Evolutionary conservation across 805 yeast genomes (phyloP).

Genomic region (Myxozyma nipponensis): DNA sequence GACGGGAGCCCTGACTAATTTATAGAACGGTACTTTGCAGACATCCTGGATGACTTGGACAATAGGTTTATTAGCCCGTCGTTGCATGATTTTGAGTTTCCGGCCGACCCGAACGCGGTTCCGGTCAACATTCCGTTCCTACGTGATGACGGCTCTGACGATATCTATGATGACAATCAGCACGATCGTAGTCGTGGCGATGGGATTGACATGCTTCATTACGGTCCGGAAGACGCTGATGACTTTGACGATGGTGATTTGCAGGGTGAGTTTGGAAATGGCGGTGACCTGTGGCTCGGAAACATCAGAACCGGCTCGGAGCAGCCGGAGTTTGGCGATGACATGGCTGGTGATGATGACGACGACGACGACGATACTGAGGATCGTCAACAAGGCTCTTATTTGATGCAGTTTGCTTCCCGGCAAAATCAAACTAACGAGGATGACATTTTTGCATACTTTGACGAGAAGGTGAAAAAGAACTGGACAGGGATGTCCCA

Average conservation of each 20-base stretch:
- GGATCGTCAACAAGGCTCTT: conserved; percentile 2
- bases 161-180: conserved; percentile 5
- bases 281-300: conserved; percentile 26
- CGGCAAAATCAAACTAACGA: conserved; percentile 16
- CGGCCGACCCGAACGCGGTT: conserved; percentile 14
- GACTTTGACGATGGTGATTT: background rate
- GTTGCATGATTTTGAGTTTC: conserved; percentile 43
- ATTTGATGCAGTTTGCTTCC: conserved; percentile 15
- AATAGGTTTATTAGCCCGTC: conserved; percentile 61
- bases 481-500: conserved; percentile 86
- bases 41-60: conserved; percentile 26
- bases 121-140: conserved; percentile 23
- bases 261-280: conserved; percentile 24
- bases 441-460: conserved; percentile 60
- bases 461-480: conserved; percentile 63
- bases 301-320: conserved; percentile 8
- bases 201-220: conserved; percentile 26
- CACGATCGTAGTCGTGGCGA: conserved; percentile 25
- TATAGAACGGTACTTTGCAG: conserved; percentile 15
- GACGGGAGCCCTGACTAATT: too few relatives aligned
- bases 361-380: conserved; percentile 31
- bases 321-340: conserved; percentile 2
- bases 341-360: conserved; percentile 7
- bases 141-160: conserved; percentile 31
- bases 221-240: conserved; percentile 27